Evolutionary conservation across 805 yeast genomes (phyloP).

Genomic region (Ogataea siamensis): DNA sequence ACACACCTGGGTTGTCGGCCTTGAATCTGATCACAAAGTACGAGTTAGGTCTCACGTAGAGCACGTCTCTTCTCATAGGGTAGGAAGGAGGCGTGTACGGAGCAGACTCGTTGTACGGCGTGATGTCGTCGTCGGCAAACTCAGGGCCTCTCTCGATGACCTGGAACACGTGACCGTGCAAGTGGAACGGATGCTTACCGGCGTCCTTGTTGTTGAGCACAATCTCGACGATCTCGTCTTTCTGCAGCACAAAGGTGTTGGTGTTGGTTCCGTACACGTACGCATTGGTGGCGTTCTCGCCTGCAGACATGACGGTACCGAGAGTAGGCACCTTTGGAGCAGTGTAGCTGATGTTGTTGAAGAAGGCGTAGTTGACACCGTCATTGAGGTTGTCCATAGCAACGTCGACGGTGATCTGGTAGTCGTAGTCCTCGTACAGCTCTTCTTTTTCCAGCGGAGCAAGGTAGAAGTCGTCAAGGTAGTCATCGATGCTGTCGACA

Average conservation of each 20-base stretch:
- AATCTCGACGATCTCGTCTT: slow-evolving; percentile 70
- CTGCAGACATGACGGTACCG: slow-evolving; percentile 73
- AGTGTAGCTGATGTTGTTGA: slow-evolving; percentile 79
- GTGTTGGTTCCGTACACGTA: slow-evolving; percentile 77
- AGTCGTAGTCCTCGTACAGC: slow-evolving; percentile 64
- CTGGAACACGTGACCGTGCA: slow-evolving; percentile 94
- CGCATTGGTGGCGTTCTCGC: slow-evolving; percentile 52
- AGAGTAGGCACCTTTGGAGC: slow-evolving; percentile 85
- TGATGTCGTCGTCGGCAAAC: slow-evolving; percentile 53
- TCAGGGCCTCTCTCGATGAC: slow-evolving; percentile 67
- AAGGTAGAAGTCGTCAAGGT: slow-evolving; percentile 76
- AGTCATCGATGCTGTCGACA: slow-evolving; percentile 48
- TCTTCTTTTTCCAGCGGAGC: slow-evolving; percentile 59
- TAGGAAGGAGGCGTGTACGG: slow-evolving; percentile 58
- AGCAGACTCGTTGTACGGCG: slow-evolving; percentile 52
- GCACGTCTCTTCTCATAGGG: slow-evolving; percentile 84
- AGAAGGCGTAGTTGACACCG: slow-evolving; percentile 95
- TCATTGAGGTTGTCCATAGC: slow-evolving; percentile 78
- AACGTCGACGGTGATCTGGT: slow-evolving; percentile 66
- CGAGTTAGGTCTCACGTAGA: slow-evolving; percentile 79
- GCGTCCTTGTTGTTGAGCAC: slow-evolving; percentile 84
- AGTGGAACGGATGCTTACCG: slow-evolving; percentile 96
- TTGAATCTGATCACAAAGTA: slow-evolving; percentile 82
- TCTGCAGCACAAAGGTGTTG: slow-evolving; percentile 66
- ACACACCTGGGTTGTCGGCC: slow-evolving; percentile 96